Evolutionary conservation across 441 rosid species (phyloP).

Genomic region (Gossypium trilobum): DNA sequence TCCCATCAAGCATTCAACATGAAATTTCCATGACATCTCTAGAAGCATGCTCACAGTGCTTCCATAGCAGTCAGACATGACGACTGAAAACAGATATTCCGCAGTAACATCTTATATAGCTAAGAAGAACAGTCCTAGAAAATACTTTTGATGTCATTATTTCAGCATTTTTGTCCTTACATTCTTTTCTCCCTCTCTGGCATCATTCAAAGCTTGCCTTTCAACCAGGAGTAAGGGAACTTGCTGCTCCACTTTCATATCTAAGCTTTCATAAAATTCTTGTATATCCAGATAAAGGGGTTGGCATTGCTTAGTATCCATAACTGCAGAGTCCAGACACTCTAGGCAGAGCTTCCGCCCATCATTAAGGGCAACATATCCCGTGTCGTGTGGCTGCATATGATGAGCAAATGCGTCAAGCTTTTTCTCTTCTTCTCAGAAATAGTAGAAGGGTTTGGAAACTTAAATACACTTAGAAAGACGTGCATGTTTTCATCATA

Average conservation of each 20-base stretch:
- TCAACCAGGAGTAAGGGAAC: slow-evolving; percentile 64
- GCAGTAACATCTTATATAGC: neutral
- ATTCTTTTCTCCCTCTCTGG: slow-evolving; percentile 69
- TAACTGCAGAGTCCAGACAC: slow-evolving; percentile 62
- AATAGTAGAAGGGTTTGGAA: neutral
- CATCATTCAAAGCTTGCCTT: slow-evolving; percentile 64
- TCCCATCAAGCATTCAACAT: neutral
- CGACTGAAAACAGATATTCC: neutral
- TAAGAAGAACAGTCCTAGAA: neutral
- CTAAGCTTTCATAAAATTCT: slow-evolving; percentile 49
- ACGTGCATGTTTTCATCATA: slow-evolving; percentile 9
- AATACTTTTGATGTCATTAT: neutral
- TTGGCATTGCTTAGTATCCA: slow-evolving; percentile 56
- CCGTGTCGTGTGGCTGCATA: slow-evolving; percentile 46
- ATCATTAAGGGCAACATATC: slow-evolving; percentile 46
- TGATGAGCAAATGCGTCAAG: slow-evolving; percentile 16
- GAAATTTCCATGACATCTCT: neutral
- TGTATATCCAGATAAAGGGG: slow-evolving; percentile 53
- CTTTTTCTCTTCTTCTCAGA: neutral
- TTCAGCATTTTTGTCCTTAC: slow-evolving; percentile 29
- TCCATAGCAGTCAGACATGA: neutral
- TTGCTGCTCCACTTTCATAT: slow-evolving; percentile 61
- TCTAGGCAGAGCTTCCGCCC: slow-evolving; percentile 69
- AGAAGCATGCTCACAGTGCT: neutral
- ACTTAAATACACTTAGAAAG: neutral